Evolutionary conservation across 306 rosid genomes (phyloP).

Genomic region (Herpetospermum pedunculosum): DNA sequence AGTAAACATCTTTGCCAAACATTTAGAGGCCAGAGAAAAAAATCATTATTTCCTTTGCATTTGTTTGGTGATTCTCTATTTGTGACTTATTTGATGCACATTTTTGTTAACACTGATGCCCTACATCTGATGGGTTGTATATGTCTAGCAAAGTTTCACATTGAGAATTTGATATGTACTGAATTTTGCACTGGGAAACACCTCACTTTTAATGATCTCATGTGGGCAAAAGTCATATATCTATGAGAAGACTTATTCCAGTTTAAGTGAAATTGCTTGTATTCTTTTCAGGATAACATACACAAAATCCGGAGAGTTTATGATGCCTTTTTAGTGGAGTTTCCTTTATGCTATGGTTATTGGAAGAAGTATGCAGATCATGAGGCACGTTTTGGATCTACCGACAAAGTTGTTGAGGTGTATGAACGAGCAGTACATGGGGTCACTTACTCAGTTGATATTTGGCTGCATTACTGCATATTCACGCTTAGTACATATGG

Average conservation of each 20-base stretch:
- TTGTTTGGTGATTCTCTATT: neutral
- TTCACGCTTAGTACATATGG: conserved; percentile 81
- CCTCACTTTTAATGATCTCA: neutral
- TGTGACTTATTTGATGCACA: neutral
- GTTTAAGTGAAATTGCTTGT: neutral
- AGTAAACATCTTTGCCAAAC: neutral
- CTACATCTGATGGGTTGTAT: neutral
- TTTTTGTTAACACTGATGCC: neutral
- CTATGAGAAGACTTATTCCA: neutral
- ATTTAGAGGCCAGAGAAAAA: neutral
- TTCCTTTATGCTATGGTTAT: conserved; percentile 94
- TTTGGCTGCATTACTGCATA: conserved; percentile 99
- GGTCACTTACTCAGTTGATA: conserved; percentile 94
- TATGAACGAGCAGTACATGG: conserved; percentile 96
- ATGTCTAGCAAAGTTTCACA: neutral
- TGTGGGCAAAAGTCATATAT: neutral
- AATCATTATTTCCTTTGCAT: neutral
- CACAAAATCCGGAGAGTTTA: conserved; percentile 77
- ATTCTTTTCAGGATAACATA: conserved; percentile 59
- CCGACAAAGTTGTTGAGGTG: conserved; percentile 90
- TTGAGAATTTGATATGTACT: neutral
- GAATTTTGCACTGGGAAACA: neutral
- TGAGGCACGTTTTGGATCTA: conserved; percentile 70
- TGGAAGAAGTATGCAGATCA: conserved; percentile 99
- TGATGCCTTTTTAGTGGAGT: conserved; percentile 87